Evolutionary conservation across 1,284 basidiomycete species (phyloP), one percentile per base, ranked within the genome.

Genomic region (Tetrapyrgos nigripes): DNA sequence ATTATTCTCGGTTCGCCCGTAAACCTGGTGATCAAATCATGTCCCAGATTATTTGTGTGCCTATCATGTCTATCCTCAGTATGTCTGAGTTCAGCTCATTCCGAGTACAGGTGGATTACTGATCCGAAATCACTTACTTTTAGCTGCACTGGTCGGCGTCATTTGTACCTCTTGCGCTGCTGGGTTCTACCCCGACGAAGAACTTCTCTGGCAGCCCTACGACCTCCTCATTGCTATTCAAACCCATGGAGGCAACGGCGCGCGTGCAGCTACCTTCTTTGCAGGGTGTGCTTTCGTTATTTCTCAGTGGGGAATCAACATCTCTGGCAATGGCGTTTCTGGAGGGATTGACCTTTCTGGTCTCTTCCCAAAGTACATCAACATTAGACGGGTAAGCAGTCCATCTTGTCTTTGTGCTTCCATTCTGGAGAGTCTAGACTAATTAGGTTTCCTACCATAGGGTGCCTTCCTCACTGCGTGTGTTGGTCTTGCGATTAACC

Each of bases 181-280:
- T n/a, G 48, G 48, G 9, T 50, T 50, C 48, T 50, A 24, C 27
- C 48, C 48, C 3, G 48, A 50, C 48, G 48, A 50, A 50, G 48
- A 50, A 4, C 17, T 50, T 24, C 27, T 50, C 4, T 50, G 48
- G 48, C 26, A 50, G 31, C 48, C 48, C 4, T 50, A 50, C 48
- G 31, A 50, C 26, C 48, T 50, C 27, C 48, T 50, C 13, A 50
- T 50, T 31, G 48, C 48, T n/a, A 23, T 50, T 28, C 48, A 50
- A 23, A 50, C 48, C 23, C 48, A 50, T 21, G 27, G 48, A 8
- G 27, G 48, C 8, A 28, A 28, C 6, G 27, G 48, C 17, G 48
- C 48, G 14, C 27, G 48, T 17, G 48, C 48, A 3, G 48, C 48
- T 13, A 27, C 26, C 4, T 50, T 50, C 27, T 50, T 50, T 29